Evolutionary conservation across 768 basidiomycete genomes (phyloP), one percentile per base, ranked within the genome.

Genomic region (Naganishia onofrii): DNA sequence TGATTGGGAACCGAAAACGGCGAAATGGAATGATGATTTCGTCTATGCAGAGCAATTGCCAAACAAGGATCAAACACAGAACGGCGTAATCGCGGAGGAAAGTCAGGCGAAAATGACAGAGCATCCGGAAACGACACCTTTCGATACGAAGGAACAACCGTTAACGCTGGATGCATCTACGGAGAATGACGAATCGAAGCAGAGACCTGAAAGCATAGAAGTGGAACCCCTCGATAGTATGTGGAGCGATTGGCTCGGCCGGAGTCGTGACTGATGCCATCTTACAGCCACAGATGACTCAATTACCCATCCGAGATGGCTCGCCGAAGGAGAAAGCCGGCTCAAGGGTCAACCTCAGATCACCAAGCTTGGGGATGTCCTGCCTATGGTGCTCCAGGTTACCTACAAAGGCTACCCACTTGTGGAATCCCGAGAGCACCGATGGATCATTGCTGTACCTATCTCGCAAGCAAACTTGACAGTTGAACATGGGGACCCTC

Each of bases 1-100:
- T 69, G 94, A 99, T 78, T 98, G 96, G 96, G 88, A 91, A 0
- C 91, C 91, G 0, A 97, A 98, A 80, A 71, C 63, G 15, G 78
- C 80, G 3, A 60, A 77, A 56, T 79, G 79, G 80, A 56, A 78
- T 32, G 73, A 74, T 19, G 73, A 58, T 44, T 63, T 63, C 26
- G 38, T 63, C 19, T 29, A 42, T 44, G 44, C 32, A 6, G 38
- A 32, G 66, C 55, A 13, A 31, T 60, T 21, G 48, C 66, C 32
- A 51, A 42, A 2, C n/a, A 32, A 57, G 53, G 15, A 29, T 17
- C 13, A 28, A 3, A 10, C 52, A 28, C 63, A 21, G 34, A 58
- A 36, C n/a, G 57, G 8, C 13, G 29, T 9, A 21, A 34, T 23
- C 29, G 21, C 21, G 57, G 57, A 58, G 21, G 48, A 12, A 21